Percentiles rank a stretch among this genome's conserved stretches.
Conservation (phyloP, 805 yeast genomes). For the Clavispora vitiphila region DNA sequence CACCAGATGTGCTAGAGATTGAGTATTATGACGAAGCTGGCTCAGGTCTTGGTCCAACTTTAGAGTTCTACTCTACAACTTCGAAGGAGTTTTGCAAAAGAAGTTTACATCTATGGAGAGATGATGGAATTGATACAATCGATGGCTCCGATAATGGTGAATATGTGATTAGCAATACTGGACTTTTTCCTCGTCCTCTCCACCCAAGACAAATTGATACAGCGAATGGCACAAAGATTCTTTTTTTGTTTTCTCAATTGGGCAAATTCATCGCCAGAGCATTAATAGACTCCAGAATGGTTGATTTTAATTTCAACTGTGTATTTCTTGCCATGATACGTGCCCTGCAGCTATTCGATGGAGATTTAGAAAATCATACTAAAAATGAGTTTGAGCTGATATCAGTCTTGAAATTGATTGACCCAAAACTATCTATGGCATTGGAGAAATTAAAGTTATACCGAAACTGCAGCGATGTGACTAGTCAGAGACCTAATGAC, state of each 20-base stretch:
- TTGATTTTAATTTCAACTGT: slow-evolving; percentile 75
- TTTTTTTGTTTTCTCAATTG: slow-evolving; percentile 55
- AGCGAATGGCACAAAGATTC: slow-evolving; percentile 35
- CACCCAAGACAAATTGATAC: slow-evolving; percentile 18
- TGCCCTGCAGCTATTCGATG: neutral
- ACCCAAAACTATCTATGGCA: slow-evolving; percentile 54
- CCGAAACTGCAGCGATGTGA: slow-evolving; percentile 14
- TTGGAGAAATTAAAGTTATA: slow-evolving; percentile 46
- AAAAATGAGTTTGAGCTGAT: neutral
- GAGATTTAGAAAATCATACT: neutral
- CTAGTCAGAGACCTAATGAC: slow-evolving; percentile 25
- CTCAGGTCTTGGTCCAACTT: slow-evolving; percentile 94
- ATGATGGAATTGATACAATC: slow-evolving; percentile 13
- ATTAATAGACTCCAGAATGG: slow-evolving; percentile 76
- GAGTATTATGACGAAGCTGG: slow-evolving; percentile 90
- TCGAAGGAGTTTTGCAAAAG: slow-evolving; percentile 67
- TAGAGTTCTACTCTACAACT: slow-evolving; percentile 82
- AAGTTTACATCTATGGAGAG: slow-evolving; percentile 67
- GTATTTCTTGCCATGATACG: slow-evolving; percentile 59
- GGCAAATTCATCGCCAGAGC: slow-evolving; percentile 88
- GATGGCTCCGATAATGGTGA: slow-evolving; percentile 13
- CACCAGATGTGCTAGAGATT: slow-evolving; percentile 80
- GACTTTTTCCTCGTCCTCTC: slow-evolving; percentile 74
- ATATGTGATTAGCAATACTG: slow-evolving; percentile 41
- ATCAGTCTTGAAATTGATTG: slow-evolving; percentile 35